These are phyloP conservation scores for Luffa acutangula DNA, from an alignment of 306 rosid species.

Conservation along the genomic window DNA sequence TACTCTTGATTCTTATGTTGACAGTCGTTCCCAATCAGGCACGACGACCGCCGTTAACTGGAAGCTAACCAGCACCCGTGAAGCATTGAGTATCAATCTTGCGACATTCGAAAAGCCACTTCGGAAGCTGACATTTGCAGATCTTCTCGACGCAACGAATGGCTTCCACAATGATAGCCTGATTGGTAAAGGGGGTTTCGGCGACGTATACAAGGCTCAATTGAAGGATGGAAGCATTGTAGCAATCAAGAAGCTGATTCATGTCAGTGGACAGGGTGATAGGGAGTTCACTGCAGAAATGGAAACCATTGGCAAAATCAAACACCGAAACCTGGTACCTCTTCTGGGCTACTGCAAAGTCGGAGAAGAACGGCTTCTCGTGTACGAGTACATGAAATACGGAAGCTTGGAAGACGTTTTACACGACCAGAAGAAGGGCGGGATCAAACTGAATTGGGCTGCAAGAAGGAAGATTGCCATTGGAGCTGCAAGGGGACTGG, in stretches of 20 bases:
- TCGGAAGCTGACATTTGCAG: constrained; percentile 73
- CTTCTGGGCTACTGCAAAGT: constrained; percentile 93
- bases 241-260: constrained; percentile 88
- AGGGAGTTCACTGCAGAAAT: constrained; percentile 96
- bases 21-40: constrained; percentile 52
- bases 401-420: constrained; percentile 95
- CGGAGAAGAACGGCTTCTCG: constrained; percentile 83
- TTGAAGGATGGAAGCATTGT: constrained; percentile 81
- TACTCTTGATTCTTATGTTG: constrained; percentile 44
- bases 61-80: constrained; percentile 64
- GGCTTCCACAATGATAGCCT: constrained; percentile 80
- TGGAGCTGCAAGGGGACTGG: constrained; percentile 90
- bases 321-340: constrained; percentile 88
- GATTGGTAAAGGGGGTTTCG: constrained; percentile 82
- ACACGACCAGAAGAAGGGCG: constrained; percentile 57
- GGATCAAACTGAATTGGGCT: constrained; percentile 74
- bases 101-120: constrained; percentile 88
- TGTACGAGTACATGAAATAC: constrained; percentile 82
- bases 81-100: constrained; percentile 85
- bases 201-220: constrained; percentile 89
- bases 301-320: constrained; percentile 98
- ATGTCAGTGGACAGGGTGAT: constrained; percentile 92
- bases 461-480: constrained; percentile 77
- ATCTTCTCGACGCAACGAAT: constrained; percentile 81
- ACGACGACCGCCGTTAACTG: constrained; percentile 37